Percentiles rank a stretch among this genome's conserved stretches.
Evolutionary conservation across 176 grass and related monocot genomes (phyloP).

Genomic region (Cenchrus purpureus): DNA sequence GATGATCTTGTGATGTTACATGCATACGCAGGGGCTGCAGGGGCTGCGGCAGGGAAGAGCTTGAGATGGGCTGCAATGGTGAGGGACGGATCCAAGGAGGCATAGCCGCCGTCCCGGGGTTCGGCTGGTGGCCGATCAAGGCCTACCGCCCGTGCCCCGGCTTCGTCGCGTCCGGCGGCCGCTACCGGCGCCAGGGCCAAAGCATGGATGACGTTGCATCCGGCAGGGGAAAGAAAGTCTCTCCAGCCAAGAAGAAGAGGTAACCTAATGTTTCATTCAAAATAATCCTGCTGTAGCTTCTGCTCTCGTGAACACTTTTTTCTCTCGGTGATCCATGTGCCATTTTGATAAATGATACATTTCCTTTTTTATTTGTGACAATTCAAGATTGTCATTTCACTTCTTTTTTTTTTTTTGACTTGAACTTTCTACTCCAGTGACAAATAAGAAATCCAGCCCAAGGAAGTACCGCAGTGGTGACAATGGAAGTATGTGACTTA

Average conservation of each 20-base stretch:
- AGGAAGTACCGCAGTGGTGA: conserved; percentile 17
- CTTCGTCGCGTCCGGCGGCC: conserved; percentile 77
- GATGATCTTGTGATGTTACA: background rate
- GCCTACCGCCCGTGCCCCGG: conserved; percentile 86
- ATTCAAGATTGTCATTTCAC: too few relatives aligned
- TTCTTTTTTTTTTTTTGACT: background rate
- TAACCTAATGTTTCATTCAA: background rate
- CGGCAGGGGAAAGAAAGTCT: conserved; percentile 54
- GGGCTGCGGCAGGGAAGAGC: conserved; percentile 64
- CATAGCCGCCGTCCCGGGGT: conserved; percentile 82
- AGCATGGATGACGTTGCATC: conserved; percentile 93
- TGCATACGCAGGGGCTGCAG: conserved; percentile 58
- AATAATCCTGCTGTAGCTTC: background rate
- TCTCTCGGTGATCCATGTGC: too few relatives aligned
- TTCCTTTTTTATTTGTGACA: too few relatives aligned
- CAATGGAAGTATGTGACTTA: background rate
- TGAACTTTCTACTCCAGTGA: conserved; percentile 32
- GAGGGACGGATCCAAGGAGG: conserved; percentile 93
- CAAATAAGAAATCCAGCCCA: conserved; percentile 17
- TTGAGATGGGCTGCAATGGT: conserved; percentile 86
- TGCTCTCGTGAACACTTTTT: background rate
- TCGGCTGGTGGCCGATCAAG: conserved; percentile 97
- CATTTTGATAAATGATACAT: too few relatives aligned
- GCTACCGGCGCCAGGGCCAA: conserved; percentile 80
- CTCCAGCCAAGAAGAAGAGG: conserved; percentile 45